phyloP scores from a whole-genome alignment of 306 rosid genomes.

The Canavalia ensiformis region DNA sequence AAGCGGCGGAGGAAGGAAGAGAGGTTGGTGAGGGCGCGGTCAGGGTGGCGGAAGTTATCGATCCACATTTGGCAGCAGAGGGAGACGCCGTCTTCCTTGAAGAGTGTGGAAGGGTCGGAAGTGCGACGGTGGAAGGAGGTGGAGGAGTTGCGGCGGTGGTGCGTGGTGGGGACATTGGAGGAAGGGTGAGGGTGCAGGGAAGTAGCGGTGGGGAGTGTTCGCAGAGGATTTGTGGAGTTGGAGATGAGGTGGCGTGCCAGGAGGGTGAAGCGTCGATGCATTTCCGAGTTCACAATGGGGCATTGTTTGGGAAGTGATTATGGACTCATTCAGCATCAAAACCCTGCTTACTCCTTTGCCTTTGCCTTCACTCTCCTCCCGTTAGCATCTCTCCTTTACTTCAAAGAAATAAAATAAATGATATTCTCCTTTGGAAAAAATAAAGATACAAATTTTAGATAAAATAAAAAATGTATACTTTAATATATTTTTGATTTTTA shows the following conservation, averaged over 20 bases:
- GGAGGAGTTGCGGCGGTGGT: constrained; percentile 48
- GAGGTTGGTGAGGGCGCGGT: constrained; percentile 65
- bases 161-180: constrained; percentile 44
- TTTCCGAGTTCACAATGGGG: constrained; percentile 45
- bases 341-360: background rate
- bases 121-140: constrained; percentile 56
- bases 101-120: constrained; percentile 64
- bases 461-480: too few species aligned
- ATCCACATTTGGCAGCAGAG: constrained; percentile 82
- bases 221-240: constrained; percentile 40
- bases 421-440: too few species aligned
- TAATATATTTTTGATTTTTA: too few species aligned
- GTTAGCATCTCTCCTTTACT: too few species aligned
- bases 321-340: background rate
- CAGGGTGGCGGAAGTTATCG: constrained; percentile 81
- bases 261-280: constrained; percentile 71
- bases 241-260: constrained; percentile 54
- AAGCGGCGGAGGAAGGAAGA: constrained; percentile 75
- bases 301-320: constrained; percentile 39
- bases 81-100: constrained; percentile 82
- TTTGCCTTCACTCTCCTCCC: too few species aligned
- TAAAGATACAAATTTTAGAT: too few species aligned
- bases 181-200: constrained; percentile 36
- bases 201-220: constrained; percentile 33
- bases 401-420: too few species aligned